Conservation (phyloP, 305 asterid species). For the Coffea humblotiana region DNA sequence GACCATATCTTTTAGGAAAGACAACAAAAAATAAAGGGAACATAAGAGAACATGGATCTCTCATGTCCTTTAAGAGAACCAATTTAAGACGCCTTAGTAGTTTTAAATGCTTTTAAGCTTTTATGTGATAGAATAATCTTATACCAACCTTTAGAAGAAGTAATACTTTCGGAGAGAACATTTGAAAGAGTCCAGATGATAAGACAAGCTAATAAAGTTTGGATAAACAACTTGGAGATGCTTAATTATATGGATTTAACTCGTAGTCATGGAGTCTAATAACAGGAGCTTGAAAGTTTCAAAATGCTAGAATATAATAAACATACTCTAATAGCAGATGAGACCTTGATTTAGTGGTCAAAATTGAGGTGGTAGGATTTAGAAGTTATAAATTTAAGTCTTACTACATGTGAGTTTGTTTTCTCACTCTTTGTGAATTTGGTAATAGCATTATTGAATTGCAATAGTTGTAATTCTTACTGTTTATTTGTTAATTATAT, state of each 20-base stretch:
- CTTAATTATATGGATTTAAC: neutral
- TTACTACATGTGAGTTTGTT: too few relatives aligned
- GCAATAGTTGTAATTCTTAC: neutral
- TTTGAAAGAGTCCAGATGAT: neutral
- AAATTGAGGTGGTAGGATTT: too few relatives aligned
- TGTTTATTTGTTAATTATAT: neutral
- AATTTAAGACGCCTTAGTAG: neutral
- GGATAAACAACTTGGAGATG: neutral
- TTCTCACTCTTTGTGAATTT: too few relatives aligned
- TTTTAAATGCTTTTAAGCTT: neutral
- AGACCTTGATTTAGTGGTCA: too few relatives aligned
- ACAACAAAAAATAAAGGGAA: neutral
- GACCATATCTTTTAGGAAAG: neutral
- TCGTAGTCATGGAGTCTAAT: neutral
- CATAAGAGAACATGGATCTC: neutral
- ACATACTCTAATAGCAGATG: neutral
- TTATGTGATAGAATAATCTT: neutral
- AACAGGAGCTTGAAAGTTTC: neutral
- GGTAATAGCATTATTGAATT: too few relatives aligned
- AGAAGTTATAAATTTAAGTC: too few relatives aligned
- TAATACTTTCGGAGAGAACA: neutral
- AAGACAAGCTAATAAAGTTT: neutral
- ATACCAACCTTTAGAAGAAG: neutral
- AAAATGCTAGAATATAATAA: neutral
- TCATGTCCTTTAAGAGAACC: neutral